Evolutionary conservation across 768 basidiomycete genomes (phyloP).

Genomic region (Russula olivacea): DNA sequence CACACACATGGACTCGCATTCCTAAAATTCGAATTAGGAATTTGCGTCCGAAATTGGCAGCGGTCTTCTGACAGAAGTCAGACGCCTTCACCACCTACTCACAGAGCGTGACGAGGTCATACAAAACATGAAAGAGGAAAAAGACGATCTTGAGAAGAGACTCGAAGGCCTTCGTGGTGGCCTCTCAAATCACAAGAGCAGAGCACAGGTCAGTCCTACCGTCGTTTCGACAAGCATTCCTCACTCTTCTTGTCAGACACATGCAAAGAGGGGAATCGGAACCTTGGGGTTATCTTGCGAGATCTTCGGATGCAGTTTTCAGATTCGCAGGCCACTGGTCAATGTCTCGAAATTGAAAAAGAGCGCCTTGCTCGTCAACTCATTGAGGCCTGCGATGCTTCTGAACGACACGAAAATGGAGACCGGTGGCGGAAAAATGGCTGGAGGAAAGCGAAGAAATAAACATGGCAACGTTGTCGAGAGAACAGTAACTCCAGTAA

Average conservation of each 20-base stretch:
- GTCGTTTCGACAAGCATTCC: not conserved
- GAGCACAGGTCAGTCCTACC: conserved; percentile 54
- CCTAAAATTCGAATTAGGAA: conserved; percentile 44
- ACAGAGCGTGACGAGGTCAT: conserved; percentile 90
- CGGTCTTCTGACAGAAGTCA: conserved; percentile 83
- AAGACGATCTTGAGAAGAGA: conserved; percentile 77
- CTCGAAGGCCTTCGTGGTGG: conserved; percentile 64
- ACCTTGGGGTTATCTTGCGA: conserved; percentile 88
- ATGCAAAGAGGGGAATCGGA: conserved; percentile 99
- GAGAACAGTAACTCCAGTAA: conserved; percentile 4
- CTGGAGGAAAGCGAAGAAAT: conserved; percentile 43
- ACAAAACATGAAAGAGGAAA: conserved; percentile 87
- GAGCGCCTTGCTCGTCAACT: conserved; percentile 75
- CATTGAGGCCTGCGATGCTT: conserved; percentile 62
- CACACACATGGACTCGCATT: not conserved
- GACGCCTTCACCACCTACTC: conserved; percentile 83
- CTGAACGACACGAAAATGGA: conserved; percentile 87
- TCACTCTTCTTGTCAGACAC: conserved; percentile 50
- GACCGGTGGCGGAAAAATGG: conserved; percentile 58
- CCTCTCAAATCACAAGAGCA: conserved; percentile 75
- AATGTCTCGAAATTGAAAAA: conserved; percentile 75
- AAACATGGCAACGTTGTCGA: not conserved
- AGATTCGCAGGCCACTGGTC: conserved; percentile 56
- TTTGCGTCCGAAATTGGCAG: conserved; percentile 98
- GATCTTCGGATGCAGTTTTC: conserved; percentile 69